Conservation (phyloP, 2,329 filamentous ascomycete genomes). For the Colletotrichum sp. region DNA sequence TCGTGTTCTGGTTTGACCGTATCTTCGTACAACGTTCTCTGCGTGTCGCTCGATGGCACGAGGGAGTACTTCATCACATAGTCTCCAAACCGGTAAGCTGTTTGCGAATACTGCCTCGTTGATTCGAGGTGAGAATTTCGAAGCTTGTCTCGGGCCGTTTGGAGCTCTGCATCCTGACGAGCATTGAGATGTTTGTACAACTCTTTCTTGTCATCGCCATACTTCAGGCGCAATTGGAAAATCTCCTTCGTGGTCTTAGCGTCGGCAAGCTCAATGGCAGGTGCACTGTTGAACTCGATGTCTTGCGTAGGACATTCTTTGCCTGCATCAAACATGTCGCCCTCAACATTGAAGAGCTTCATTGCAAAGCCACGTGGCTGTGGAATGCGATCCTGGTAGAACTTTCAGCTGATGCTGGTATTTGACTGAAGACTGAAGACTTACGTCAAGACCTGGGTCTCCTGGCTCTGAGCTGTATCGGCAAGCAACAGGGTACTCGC, state of each 20-base stretch:
- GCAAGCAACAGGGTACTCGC: not conserved
- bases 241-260: not conserved
- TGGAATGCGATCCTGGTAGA: not conserved
- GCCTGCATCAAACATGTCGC: not conserved
- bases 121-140: slow-evolving; percentile 41
- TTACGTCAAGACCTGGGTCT: not conserved
- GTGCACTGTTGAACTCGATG: not conserved
- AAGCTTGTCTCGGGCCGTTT: slow-evolving; percentile 42
- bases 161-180: slow-evolving; percentile 24
- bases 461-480: not conserved
- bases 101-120: not conserved
- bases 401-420: not conserved
- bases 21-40: not conserved
- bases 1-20: not conserved
- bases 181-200: not conserved
- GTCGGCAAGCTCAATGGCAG: not conserved
- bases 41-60: fast-evolving
- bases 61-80: not conserved
- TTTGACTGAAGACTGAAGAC: not conserved
- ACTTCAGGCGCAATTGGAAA: not conserved
- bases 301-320: not conserved
- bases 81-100: not conserved
- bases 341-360: not conserved
- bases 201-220: not conserved
- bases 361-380: not conserved